These are phyloP conservation scores for Fraxinus latifolia DNA, from an alignment of 305 asterid genomes.

Conservation along the genomic window DNA sequence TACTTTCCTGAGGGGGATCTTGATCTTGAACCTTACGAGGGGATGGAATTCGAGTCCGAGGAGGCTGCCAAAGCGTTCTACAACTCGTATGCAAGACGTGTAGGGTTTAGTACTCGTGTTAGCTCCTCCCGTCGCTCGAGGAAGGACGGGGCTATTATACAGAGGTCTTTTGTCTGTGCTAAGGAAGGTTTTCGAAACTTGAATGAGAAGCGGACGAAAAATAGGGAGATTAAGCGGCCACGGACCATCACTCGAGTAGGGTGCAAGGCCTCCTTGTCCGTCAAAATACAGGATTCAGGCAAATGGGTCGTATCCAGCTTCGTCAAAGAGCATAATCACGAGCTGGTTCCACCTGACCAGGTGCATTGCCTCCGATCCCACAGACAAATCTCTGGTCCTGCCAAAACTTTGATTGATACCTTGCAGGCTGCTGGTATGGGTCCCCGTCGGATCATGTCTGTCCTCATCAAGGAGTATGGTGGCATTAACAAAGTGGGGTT, in stretches of 20 bases:
- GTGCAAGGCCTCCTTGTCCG: slow-evolving; percentile 86
- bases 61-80: slow-evolving; percentile 95
- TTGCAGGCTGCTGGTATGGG: slow-evolving; percentile 99
- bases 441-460: slow-evolving; percentile 89
- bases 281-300: slow-evolving; percentile 84
- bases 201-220: slow-evolving; percentile 85
- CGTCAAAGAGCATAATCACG: slow-evolving; percentile 81
- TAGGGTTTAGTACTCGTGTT: slow-evolving; percentile 93
- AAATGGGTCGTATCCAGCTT: slow-evolving; percentile 77
- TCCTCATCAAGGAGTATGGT: slow-evolving; percentile 87
- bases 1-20: slow-evolving; percentile 70
- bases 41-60: slow-evolving; percentile 93
- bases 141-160: slow-evolving; percentile 94
- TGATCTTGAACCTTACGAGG: slow-evolving; percentile 85
- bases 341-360: slow-evolving; percentile 84
- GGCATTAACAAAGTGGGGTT: slow-evolving; percentile 90
- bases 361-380: slow-evolving; percentile 90
- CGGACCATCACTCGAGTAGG: slow-evolving; percentile 84
- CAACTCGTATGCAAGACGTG: slow-evolving; percentile 80
- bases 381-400: slow-evolving; percentile 88
- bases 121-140: slow-evolving; percentile 95
- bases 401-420: slow-evolving; percentile 82
- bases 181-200: slow-evolving; percentile 89
- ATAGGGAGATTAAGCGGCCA: slow-evolving; percentile 87
- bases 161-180: slow-evolving; percentile 91